Evolutionary conservation across 345 rosid species (phyloP).

Genomic region (Acer negundo): DNA sequence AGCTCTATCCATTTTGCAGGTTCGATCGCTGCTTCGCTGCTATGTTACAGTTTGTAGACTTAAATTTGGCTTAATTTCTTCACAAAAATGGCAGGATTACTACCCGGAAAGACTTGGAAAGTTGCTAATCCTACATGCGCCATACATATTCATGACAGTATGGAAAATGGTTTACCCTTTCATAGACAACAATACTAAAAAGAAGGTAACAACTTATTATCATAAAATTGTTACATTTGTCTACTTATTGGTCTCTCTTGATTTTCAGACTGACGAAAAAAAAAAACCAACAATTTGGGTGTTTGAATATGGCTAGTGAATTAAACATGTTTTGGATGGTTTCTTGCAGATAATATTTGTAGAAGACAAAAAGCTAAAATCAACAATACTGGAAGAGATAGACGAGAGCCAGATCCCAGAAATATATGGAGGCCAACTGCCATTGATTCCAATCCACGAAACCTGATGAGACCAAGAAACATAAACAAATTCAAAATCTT

Average conservation of each 20-base stretch:
- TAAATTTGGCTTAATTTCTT: neutral
- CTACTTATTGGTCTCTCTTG: neutral
- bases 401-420: constrained; percentile 55
- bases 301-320: neutral
- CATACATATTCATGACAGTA: constrained; percentile 39
- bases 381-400: constrained; percentile 48
- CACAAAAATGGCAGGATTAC: constrained; percentile 39
- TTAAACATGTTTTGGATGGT: neutral
- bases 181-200: constrained; percentile 39
- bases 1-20: constrained; percentile 48
- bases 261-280: neutral
- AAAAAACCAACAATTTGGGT: neutral
- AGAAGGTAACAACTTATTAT: constrained; percentile 37
- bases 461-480: neutral
- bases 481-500: neutral
- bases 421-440: constrained; percentile 42
- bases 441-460: constrained; percentile 26
- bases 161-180: constrained; percentile 48
- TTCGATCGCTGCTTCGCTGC: neutral
- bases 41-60: neutral
- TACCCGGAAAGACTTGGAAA: constrained; percentile 56
- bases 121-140: constrained; percentile 36
- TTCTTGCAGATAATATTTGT: constrained; percentile 40
- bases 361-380: constrained; percentile 38
- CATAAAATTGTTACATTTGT: neutral